Evolutionary conservation across 2,329 filamentous ascomycete species (phyloP).

Genomic region (Phialocephala sp.): DNA sequence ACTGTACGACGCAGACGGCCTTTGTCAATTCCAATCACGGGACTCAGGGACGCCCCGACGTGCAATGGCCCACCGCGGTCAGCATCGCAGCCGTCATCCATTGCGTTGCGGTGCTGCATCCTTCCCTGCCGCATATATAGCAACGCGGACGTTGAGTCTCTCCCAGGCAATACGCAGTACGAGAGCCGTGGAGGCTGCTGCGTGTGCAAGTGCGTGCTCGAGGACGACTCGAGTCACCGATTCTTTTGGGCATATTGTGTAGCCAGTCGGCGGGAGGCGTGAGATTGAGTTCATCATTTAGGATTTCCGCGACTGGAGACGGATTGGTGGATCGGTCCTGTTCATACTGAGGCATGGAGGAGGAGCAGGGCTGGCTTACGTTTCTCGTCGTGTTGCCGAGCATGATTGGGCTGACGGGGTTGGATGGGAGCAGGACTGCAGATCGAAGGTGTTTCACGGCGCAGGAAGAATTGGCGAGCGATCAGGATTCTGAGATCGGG

Average conservation of each 20-base stretch:
- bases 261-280: neutral
- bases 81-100: neutral
- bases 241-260: neutral
- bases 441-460: conserved; percentile 31
- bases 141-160: neutral
- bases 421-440: conserved; percentile 19
- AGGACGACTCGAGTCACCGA: neutral
- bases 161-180: neutral
- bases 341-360: conserved; percentile 26
- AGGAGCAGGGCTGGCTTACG: conserved; percentile 29
- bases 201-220: neutral
- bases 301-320: conserved; percentile 24
- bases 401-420: conserved; percentile 19
- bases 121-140: conserved; percentile 18
- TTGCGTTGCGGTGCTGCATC: conserved; percentile 10
- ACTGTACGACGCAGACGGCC: neutral
- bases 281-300: conserved; percentile 11
- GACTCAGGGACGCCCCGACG: neutral
- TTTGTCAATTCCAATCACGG: conserved; percentile 2
- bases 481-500: conserved; percentile 27
- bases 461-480: conserved; percentile 28
- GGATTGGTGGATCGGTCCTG: conserved; percentile 26
- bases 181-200: neutral
- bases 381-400: conserved; percentile 21
- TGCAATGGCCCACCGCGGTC: conserved; percentile 6